Conservation (phyloP, 805 yeast genomes). For the Candida germanica region DNA sequence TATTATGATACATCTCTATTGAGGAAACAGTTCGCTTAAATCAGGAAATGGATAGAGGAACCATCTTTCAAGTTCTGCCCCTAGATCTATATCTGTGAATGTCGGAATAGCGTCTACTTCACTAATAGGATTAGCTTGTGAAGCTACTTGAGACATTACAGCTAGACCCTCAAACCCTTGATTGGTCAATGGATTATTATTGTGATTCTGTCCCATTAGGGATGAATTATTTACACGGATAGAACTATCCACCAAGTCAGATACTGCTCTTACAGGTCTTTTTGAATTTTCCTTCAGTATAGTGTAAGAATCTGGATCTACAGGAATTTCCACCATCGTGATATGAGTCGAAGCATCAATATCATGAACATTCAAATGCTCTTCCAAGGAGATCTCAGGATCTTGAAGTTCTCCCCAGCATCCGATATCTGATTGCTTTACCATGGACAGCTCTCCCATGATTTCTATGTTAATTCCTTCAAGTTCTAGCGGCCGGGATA, state of each 20-base stretch:
- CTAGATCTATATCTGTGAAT: slow-evolving; percentile 10
- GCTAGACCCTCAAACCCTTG: slow-evolving; percentile 6
- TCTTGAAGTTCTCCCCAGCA: background rate
- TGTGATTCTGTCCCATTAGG: too few species aligned
- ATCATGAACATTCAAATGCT: slow-evolving; percentile 9
- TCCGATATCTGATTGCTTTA: slow-evolving; percentile 1
- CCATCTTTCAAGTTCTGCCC: slow-evolving; percentile 15
- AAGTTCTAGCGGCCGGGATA: slow-evolving; percentile 7
- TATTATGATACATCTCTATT: too few species aligned
- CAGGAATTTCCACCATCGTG: slow-evolving; percentile 5
- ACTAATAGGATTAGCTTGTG: slow-evolving; percentile 8
- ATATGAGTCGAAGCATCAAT: slow-evolving; percentile 9
- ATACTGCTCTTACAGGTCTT: too few species aligned
- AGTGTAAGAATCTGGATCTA: slow-evolving; percentile 4
- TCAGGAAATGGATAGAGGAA: slow-evolving; percentile 14
- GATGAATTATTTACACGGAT: too few species aligned
- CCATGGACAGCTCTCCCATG: slow-evolving; percentile 1
- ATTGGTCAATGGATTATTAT: too few species aligned
- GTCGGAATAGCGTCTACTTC: slow-evolving; percentile 1
- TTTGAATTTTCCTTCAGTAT: too few species aligned
- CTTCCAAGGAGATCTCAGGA: background rate
- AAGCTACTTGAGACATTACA: slow-evolving; percentile 6
- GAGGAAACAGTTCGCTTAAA: slow-evolving; percentile 1
- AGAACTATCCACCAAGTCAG: too few species aligned
- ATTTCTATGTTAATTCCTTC: slow-evolving; percentile 9